Base-by-base conservation (phyloP, 805 yeast species). In the Naumovozyma baii region DNA sequence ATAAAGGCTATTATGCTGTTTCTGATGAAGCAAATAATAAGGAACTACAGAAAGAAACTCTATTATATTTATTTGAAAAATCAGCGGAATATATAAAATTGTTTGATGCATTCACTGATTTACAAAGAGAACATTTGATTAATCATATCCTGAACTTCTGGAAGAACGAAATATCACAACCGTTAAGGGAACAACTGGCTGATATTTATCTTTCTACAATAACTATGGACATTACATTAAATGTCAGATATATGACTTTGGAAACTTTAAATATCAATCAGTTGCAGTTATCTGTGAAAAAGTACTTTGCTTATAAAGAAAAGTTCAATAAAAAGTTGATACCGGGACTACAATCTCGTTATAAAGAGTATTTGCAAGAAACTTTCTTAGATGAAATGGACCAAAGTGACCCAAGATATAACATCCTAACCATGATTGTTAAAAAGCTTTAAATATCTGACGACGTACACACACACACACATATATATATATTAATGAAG, bases 211-310 rank as follows among this genome's bases (percentile, higher is more conserved):
- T 74, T 17, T 45, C 66, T 15, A 47, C 66, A 9, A 43, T 72
- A 26, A 45, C 70, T 29, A 55, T 74, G 39, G 90, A 80, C 56
- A 66, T 83, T 37, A 73, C 80, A 2, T 61, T 84, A 43, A 81
- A 90, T 5, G 64, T 87, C 25, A 75, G 94, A 55, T 73, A 70
- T 48, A 54, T 68, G 41, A 43, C 52, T 0, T 49, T 68, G 3
- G 57, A 57, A 3, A 62, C 66, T 41, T 48, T 62, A 13, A 62
- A 68, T 3, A 76, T 83, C 15, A 77, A 71, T 37, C 59, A 66
- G 37, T 68, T 88, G 52, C 85, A 83, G 61, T 68, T 71, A 17
- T 69, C 87, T 15, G 82, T 86, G 33, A 83, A 80, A 54, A 76
- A 78, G 53, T 84, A 75, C 55, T 65, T 74, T 46, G 80, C 85